These are phyloP conservation scores for Pseudotulostoma volvatum DNA, from an alignment of 495 filamentous ascomycete species.

Conservation along the genomic window DNA sequence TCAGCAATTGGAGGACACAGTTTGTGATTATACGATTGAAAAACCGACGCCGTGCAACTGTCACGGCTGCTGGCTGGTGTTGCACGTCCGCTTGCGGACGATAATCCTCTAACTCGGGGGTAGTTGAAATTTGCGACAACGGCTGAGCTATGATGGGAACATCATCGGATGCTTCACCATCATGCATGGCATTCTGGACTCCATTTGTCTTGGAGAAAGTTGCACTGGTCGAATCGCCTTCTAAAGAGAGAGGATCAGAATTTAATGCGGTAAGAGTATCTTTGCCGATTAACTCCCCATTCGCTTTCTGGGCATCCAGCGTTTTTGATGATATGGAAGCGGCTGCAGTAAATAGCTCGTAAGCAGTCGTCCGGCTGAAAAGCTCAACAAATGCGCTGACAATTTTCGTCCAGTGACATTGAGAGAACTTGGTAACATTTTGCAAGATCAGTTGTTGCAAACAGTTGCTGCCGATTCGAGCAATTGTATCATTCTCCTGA, in stretches of 20 bases:
- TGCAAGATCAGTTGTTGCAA: conserved; percentile 90
- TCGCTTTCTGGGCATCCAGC: conserved; percentile 16
- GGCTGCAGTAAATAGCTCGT: conserved; percentile 81
- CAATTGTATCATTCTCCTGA: conserved; percentile 97
- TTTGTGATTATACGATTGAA: conserved; percentile 99
- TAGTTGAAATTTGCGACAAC: conserved; percentile 6
- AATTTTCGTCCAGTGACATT: conserved; percentile 82
- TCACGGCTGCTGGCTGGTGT: conserved; percentile 81
- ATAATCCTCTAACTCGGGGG: conserved; percentile 70
- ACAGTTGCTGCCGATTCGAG: conserved; percentile 93
- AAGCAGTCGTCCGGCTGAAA: conserved; percentile 85
- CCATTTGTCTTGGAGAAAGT: conserved; percentile 51
- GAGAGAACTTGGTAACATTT: conserved; percentile 78
- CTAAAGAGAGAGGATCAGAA: conserved; percentile 8
- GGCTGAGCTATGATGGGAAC: conserved; percentile 18
- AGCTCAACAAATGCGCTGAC: conserved; percentile 90
- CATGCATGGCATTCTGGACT: conserved; percentile 20
- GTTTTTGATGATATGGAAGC: conserved; percentile 33
- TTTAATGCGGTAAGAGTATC: conserved; percentile 12
- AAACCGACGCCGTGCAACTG: conserved; percentile 80
- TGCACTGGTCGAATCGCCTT: conserved; percentile 21
- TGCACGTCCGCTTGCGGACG: conserved; percentile 53
- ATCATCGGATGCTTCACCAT: conserved; percentile 23
- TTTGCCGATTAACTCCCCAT: conserved; percentile 16
- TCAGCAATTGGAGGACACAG: conserved; percentile 89